These are phyloP conservation scores for Cryptococcus amylolentus DNA, from an alignment of 1,284 basidiomycete genomes.

Conservation along the genomic window DNA sequence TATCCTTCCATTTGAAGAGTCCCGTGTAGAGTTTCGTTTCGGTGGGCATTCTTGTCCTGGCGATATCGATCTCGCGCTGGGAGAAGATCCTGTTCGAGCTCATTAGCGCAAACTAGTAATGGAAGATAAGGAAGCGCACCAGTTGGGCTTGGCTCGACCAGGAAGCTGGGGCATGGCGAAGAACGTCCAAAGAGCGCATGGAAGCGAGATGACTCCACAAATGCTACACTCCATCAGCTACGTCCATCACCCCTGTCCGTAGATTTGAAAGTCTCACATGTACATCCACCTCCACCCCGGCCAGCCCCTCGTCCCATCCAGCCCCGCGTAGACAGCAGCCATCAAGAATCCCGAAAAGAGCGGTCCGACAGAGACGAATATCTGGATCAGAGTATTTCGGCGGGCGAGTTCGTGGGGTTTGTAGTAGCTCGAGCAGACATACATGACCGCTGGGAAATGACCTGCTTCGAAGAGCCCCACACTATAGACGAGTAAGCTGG, in stretches of 20 bases:
- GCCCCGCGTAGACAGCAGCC: slow-evolving; percentile 23
- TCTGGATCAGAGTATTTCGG: slow-evolving; percentile 29
- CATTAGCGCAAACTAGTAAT: neutral
- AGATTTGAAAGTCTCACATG: slow-evolving; percentile 11
- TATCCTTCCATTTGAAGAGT: slow-evolving; percentile 32
- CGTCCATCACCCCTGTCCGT: no score
- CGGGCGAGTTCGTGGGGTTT: slow-evolving; percentile 31
- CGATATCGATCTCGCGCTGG: slow-evolving; percentile 22
- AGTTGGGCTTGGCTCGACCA: slow-evolving; percentile 26
- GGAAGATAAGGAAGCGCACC: slow-evolving; percentile 10
- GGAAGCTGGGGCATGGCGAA: slow-evolving; percentile 32
- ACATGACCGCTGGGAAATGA: slow-evolving; percentile 32
- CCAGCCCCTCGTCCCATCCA: slow-evolving; percentile 18
- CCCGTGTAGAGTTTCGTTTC: slow-evolving; percentile 30
- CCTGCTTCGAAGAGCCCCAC: slow-evolving; percentile 31
- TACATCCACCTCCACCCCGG: slow-evolving; percentile 30
- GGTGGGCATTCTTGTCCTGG: slow-evolving; percentile 22
- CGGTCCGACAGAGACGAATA: slow-evolving; percentile 25
- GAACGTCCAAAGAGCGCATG: slow-evolving; percentile 27
- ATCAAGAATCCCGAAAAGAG: slow-evolving; percentile 31
- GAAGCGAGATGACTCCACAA: slow-evolving; percentile 26
- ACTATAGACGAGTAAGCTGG: slow-evolving; percentile 4
- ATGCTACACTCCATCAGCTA: slow-evolving; percentile 7
- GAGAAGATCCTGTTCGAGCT: slow-evolving; percentile 20
- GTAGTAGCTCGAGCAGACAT: slow-evolving; percentile 33